Conservation (phyloP, 805 yeast genomes). For the Suhomyces emberorum region DNA sequence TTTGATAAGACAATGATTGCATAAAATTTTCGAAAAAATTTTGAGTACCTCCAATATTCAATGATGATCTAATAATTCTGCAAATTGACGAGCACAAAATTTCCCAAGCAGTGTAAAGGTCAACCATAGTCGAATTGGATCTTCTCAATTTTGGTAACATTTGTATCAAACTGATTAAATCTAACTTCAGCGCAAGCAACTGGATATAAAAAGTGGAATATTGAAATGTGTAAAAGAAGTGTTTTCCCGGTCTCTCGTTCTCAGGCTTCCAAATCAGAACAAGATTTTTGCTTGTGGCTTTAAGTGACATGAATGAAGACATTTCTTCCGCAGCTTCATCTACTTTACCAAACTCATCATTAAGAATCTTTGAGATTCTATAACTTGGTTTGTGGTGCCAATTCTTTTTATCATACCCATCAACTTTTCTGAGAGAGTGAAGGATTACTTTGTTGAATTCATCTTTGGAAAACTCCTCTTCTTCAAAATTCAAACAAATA, state of each 20-base stretch:
- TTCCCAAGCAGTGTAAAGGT: slow-evolving; percentile 66
- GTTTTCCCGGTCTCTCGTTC: slow-evolving; percentile 87
- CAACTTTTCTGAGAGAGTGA: slow-evolving; percentile 44
- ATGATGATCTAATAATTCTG: slow-evolving; percentile 44
- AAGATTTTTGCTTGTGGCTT: slow-evolving; percentile 64
- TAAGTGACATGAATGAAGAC: slow-evolving; percentile 59
- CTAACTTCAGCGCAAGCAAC: slow-evolving; percentile 50
- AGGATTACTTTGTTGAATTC: slow-evolving; percentile 41
- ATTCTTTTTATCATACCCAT: slow-evolving; percentile 66
- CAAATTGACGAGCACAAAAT: slow-evolving; percentile 51
- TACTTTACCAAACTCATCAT: slow-evolving; percentile 51
- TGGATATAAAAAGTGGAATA: slow-evolving; percentile 65
- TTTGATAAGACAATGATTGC: slow-evolving; percentile 40
- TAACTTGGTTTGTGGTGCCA: slow-evolving; percentile 91
- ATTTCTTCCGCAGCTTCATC: slow-evolving; percentile 62
- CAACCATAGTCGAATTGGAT: slow-evolving; percentile 72
- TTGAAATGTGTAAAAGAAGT: slow-evolving; percentile 70
- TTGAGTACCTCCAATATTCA: slow-evolving; percentile 37
- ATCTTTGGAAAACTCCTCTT: background rate
- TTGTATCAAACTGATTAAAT: slow-evolving; percentile 54
- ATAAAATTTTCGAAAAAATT: slow-evolving; percentile 51
- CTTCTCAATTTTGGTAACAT: slow-evolving; percentile 75
- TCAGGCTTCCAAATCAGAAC: slow-evolving; percentile 94
- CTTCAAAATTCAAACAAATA: slow-evolving; percentile 7
- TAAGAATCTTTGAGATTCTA: slow-evolving; percentile 61